Conservation (phyloP, 148 eudicot genomes). For the Simmondsia chinensis region DNA sequence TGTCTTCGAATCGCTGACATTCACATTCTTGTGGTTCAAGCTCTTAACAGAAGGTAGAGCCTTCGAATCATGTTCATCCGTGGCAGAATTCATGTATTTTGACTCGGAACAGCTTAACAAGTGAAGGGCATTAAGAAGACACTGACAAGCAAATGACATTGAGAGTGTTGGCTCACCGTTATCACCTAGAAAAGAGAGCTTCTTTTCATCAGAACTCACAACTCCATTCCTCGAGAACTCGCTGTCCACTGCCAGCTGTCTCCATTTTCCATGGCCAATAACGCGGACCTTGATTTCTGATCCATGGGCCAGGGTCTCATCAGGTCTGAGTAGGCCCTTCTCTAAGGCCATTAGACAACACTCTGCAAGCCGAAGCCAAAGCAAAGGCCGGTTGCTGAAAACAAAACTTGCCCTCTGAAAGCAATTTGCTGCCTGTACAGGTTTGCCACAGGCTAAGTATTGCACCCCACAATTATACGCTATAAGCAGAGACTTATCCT, state of each 20-base stretch:
- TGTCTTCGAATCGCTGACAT: conserved; percentile 34
- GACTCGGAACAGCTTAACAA: conserved; percentile 33
- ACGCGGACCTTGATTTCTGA: conserved; percentile 49
- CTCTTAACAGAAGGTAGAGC: conserved; percentile 23
- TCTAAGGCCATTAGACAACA: conserved; percentile 76
- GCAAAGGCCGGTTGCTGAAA: conserved; percentile 61
- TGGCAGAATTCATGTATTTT: conserved; percentile 21
- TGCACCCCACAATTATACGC: conserved; percentile 79
- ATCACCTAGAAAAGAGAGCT: conserved; percentile 15
- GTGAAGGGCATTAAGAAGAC: conserved; percentile 66
- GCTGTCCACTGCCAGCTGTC: conserved; percentile 48
- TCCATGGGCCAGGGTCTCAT: conserved; percentile 15
- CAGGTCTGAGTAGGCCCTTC: conserved; percentile 40
- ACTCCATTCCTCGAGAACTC: conserved; percentile 21
- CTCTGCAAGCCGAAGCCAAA: conserved; percentile 87
- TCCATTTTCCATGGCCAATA: conserved; percentile 85
- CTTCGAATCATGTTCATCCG: conserved; percentile 32
- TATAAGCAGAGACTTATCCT: conserved; percentile 68
- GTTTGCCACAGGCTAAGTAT: conserved; percentile 78
- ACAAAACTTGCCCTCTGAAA: conserved; percentile 56
- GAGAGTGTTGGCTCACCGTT: conserved; percentile 48
- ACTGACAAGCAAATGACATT: conserved; percentile 49
- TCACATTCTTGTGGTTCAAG: conserved; percentile 15
- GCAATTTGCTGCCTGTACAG: conserved; percentile 72
- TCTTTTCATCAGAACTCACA: conserved; percentile 22